Evolutionary conservation across 140 eudicot species (phyloP).

Genomic region (Anethum foeniculum): DNA sequence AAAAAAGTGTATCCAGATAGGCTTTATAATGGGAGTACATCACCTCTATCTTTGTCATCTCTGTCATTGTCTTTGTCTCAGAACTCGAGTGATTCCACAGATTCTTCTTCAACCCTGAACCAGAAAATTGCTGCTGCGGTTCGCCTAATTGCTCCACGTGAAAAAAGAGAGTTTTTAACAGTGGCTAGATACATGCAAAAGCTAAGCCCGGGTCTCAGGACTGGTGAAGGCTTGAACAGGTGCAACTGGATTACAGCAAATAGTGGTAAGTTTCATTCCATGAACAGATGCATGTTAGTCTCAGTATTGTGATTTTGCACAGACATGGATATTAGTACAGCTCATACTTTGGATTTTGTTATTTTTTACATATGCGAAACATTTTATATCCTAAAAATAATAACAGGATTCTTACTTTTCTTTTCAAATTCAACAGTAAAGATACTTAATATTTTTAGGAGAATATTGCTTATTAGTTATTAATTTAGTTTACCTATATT

Average conservation of each 20-base stretch:
- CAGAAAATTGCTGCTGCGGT: conserved; percentile 66
- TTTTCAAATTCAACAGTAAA: not conserved
- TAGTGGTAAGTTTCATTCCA: conserved; percentile 50
- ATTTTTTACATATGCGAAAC: not conserved
- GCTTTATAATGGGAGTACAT: conserved; percentile 44
- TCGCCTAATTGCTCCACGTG: conserved; percentile 38
- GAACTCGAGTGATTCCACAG: conserved; percentile 73
- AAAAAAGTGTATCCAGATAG: conserved; percentile 81
- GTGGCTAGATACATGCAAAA: conserved; percentile 24
- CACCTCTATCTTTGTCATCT: conserved; percentile 69
- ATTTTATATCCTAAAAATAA: not conserved
- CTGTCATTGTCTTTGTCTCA: conserved; percentile 69
- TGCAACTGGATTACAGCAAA: conserved; percentile 3
- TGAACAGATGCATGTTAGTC: not conserved
- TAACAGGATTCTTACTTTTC: not conserved
- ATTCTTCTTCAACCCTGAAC: conserved; percentile 52
- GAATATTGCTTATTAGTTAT: not conserved
- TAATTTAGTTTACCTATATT: not conserved
- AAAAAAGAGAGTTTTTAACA: conserved; percentile 28
- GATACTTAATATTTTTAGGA: not conserved
- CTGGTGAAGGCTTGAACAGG: conserved; percentile 28
- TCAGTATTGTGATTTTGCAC: not conserved
- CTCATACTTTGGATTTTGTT: not conserved
- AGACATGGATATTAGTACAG: not conserved
- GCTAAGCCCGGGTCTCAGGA: conserved; percentile 19